Conservation (phyloP, 495 filamentous ascomycete genomes). For the Aspergillus avenaceus region DNA sequence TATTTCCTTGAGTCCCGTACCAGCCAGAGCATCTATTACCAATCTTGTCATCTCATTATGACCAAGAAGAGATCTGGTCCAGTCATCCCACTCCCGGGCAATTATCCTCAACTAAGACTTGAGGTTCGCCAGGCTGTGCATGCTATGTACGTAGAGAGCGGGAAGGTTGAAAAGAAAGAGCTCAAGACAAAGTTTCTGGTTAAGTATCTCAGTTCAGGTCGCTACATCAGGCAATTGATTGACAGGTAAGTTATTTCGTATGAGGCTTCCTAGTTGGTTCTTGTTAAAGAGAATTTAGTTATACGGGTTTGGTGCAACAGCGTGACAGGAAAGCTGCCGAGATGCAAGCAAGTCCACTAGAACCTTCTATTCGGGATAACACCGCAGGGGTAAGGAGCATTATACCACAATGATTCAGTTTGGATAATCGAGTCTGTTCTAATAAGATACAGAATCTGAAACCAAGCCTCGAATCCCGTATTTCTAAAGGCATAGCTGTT, state of each 20-base stretch:
- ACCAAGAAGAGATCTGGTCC: neutral
- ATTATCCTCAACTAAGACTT: neutral
- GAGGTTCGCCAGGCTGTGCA: neutral
- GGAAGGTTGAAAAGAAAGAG: neutral
- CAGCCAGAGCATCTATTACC: no score
- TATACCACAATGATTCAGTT: neutral
- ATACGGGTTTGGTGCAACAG: neutral
- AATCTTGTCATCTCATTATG: no score
- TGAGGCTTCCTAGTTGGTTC: neutral
- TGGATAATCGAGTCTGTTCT: neutral
- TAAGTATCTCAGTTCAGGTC: neutral
- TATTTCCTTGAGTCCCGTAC: no score
- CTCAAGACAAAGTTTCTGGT: neutral
- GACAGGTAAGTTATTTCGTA: neutral
- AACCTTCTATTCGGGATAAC: neutral
- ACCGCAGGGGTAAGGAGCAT: neutral
- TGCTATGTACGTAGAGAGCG: neutral
- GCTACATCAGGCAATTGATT: neutral
- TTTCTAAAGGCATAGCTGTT: no score
- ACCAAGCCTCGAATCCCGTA: neutral
- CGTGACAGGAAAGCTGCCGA: neutral
- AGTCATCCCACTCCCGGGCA: neutral
- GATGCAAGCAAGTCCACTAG: neutral
- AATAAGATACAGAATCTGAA: neutral
- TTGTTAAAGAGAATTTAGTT: neutral